Base-by-base conservation (phyloP, 495 filamentous ascomycete species). In the Filosporella fistucella region DNA sequence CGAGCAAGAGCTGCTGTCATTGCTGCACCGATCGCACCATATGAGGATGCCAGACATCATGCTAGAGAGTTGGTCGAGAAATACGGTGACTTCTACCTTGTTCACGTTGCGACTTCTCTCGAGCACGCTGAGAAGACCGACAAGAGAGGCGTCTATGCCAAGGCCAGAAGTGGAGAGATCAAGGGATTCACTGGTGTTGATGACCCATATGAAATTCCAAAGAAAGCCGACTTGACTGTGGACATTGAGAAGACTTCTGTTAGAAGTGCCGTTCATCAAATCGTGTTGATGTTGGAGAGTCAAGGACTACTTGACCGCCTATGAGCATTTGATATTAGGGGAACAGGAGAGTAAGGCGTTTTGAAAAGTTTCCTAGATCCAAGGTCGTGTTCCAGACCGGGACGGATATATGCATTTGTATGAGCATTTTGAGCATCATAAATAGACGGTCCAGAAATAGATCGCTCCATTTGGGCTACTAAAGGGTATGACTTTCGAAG, bases 181-280 rank as follows among this genome's bases (percentile, higher is more conserved):
- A 93, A 89, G 81, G 90, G 90, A 25, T 98, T 98, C 75, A 98
- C 93, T 24, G 93, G 93, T 59, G 93, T 98, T 48, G 93, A 98
- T 67, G 93, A 96, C 67, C 90, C 93, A 45, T 98, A 97, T 65
- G 93, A 98, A 81, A 61, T 65, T 49, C 93, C 93, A 4, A 60
- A 66, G 47, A 93, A 94, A 70, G 77, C 89, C 23, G 78, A 96
- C 64, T 72, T 98, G 47, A 78, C 80, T 22, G 91, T 97, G 8
- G 89, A 97, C 67, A 64, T 79, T 47, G 82, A 86, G 71, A 89
- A 82, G 77, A 88, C 84, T 67, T 86, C 76, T 49, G 90, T 98
- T 34, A 80, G 94, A 67, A 91, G 84, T 51, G 89, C 89, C 44
- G 93, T 98, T 45, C 93, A 98, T 72, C 89, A 96, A 79, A 97